Evolutionary conservation across 495 filamentous ascomycete genomes (phyloP), one percentile per base, ranked within the genome.

Genomic region (Viridothelium virens): DNA sequence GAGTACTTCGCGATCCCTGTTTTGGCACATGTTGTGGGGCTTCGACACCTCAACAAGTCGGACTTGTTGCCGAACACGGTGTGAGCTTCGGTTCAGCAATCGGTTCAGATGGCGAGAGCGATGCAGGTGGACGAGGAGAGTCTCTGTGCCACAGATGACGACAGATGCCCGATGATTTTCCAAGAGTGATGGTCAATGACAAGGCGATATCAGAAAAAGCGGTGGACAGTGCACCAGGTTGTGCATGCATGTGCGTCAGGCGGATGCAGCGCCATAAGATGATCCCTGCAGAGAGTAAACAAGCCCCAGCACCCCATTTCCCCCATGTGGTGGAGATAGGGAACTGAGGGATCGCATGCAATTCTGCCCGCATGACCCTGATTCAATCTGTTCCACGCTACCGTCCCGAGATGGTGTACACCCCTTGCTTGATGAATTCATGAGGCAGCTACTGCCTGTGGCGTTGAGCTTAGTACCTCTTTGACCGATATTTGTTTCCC

Each of bases 241-340:
- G 48, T 53, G 48, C 31, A 18, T 59, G 53, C 48, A 46, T 46
- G 14, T 53, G 48, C 48, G 25, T 18, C 12, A 53, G 14, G 31
- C 14, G 18, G 25, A 10, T 7, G 11, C 25, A 7, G 53, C 53
- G 18, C 53, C 53, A 36, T 31, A 59, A 36, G 25, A 33, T 59
- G 18, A 59, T 59, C 53, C 53, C 53, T 59, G 53, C 53, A 59
- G 25, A 25, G 53, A 34, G 53, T 59, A 59, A 59, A 59, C 53
- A 59, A 59, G 53, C 11, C 11, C 53, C 31, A 31, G 7, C 14
- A 31, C 53, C 14, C 53, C 11, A 31, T 36, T 36, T 18, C 53
- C 14, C 53, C 11, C 53, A 7, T 59, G 18, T 59, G 53, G 53
- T 2, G 10, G 36, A 59, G 53, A 59, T 59, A 59, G 53, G 53